Base-by-base conservation (phyloP, 2,329 filamentous ascomycete species). In the Phialemonium atrogriseum region DNA sequence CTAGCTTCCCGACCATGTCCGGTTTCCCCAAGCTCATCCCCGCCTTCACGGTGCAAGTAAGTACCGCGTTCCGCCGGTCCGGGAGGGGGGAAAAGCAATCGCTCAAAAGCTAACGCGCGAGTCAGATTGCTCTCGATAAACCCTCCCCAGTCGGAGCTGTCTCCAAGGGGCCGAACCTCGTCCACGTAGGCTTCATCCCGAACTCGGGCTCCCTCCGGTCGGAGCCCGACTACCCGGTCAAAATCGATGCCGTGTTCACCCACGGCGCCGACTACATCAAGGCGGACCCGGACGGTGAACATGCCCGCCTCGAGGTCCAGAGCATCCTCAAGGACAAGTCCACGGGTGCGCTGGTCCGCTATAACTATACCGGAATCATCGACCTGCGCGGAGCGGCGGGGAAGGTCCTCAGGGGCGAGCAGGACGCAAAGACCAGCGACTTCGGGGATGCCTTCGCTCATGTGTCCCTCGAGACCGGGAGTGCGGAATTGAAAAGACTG, bases 261-360 rank as follows among this genome's bases (percentile, higher is more conserved):
- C 55, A 60, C 37, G 61, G 60, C 36, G 51, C 50, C 27, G 61
- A 65, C 47, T 62, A 49, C 47, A 58, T 64, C 45, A 54, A 52
- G 35, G 45, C 48, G 23, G 57, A 60, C 37, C 51, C 55, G 10
- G 46, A 51, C 36, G 54, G 54, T 17, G 37, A 42, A 12, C 47
- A 56, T 38, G 44, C 55, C 23, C 52, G 59, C n/a, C 54, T 64
- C 21, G 56, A 61, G 21, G 60, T 64, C 29, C 51, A 52, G 34
- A 51, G 49, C 37, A 32, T 56, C 2, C 39, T 56, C 29, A 54
- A 54, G 34, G 55, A 62, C 32, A 42, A 44, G 24, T 19, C 16
- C 18, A 50, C 45, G 18, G 52, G 49, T 14, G 51, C 45, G 4
- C 15, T 52, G 5, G 37, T 64, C 17, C 48, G 45, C 31, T 56